A percentile compares a stretch with the other conserved stretches of the same genome.
Evolutionary conservation across 2,329 filamentous ascomycete species (phyloP).

Genomic region (Xylaria sp.): DNA sequence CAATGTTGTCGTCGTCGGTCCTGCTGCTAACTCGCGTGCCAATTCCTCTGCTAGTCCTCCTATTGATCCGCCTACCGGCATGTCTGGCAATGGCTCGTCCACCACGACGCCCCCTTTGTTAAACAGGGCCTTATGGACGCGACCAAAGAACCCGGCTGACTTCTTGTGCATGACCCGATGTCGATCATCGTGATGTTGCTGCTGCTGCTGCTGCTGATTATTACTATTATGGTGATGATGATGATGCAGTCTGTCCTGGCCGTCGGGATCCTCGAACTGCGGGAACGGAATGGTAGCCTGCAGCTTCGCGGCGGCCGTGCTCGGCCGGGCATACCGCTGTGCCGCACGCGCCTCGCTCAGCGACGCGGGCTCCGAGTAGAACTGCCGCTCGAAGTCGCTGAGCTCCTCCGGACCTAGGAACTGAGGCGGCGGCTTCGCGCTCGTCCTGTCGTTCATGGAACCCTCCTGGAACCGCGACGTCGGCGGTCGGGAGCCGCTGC

Average conservation of each 20-base stretch:
- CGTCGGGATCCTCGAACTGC: neutral
- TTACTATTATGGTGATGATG: too few species aligned
- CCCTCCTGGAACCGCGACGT: constrained; percentile 63
- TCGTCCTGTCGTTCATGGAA: constrained; percentile 78
- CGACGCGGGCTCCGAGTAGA: constrained; percentile 19
- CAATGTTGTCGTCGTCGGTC: too few species aligned
- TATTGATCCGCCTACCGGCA: neutral
- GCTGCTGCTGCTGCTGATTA: neutral
- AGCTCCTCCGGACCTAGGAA: constrained; percentile 48
- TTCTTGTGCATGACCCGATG: constrained; percentile 26
- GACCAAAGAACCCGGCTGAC: constrained; percentile 29
- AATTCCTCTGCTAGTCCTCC: neutral
- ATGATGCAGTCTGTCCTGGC: too few species aligned
- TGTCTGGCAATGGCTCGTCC: neutral
- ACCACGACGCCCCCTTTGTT: constrained; percentile 9
- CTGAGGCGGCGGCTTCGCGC: constrained; percentile 62
- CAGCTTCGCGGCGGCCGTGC: constrained; percentile 23
- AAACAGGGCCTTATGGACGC: constrained; percentile 30
- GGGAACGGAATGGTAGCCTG: constrained; percentile 10
- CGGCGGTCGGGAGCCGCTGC: constrained; percentile 26
- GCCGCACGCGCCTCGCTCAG: constrained; percentile 8
- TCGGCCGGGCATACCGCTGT: constrained; percentile 21
- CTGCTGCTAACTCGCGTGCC: too few species aligned
- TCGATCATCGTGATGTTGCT: neutral
- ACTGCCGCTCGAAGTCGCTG: constrained; percentile 29